Percentiles rank a stretch among this genome's conserved stretches.
Conservation (phyloP, 2,329 filamentous ascomycete species). For the Ascosphaera acerosa region DNA sequence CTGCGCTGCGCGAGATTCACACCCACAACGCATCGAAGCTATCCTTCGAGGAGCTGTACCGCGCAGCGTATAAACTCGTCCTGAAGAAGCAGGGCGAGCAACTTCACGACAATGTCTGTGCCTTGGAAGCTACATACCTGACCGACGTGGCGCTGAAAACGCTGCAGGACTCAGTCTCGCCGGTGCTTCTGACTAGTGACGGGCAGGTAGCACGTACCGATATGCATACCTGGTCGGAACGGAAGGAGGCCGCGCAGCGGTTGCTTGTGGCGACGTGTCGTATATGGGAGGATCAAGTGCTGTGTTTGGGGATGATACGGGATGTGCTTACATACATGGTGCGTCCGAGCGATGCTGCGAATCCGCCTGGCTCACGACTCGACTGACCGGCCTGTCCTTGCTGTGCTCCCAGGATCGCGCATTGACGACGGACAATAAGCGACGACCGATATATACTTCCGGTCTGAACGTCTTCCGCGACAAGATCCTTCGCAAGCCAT, state of each 20-base stretch:
- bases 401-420: conserved; percentile 79
- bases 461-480: conserved; percentile 78
- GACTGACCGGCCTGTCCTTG: no score
- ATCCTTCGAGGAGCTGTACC: conserved; percentile 89
- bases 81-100: conserved; percentile 61
- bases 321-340: conserved; percentile 94
- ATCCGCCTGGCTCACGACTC: no score
- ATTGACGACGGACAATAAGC: conserved; percentile 45
- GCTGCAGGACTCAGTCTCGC: conserved; percentile 46
- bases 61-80: conserved; percentile 81
- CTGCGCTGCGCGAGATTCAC: conserved; percentile 69
- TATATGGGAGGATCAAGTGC: conserved; percentile 71
- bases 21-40: conserved; percentile 70
- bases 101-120: conserved; percentile 56
- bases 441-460: conserved; percentile 56
- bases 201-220: no score
- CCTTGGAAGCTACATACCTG: conserved; percentile 66
- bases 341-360: no score
- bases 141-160: conserved; percentile 42
- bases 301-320: conserved; percentile 87
- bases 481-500: conserved; percentile 43
- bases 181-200: conserved; percentile 35
- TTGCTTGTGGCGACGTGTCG: conserved; percentile 53
- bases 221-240: no score
- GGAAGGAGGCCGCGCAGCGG: conserved; percentile 52